A percentile compares a stretch with the other conserved stretches of the same genome.
Conservation (phyloP, 2,329 filamentous ascomycete species). For the Aspergillus udagawae region DNA sequence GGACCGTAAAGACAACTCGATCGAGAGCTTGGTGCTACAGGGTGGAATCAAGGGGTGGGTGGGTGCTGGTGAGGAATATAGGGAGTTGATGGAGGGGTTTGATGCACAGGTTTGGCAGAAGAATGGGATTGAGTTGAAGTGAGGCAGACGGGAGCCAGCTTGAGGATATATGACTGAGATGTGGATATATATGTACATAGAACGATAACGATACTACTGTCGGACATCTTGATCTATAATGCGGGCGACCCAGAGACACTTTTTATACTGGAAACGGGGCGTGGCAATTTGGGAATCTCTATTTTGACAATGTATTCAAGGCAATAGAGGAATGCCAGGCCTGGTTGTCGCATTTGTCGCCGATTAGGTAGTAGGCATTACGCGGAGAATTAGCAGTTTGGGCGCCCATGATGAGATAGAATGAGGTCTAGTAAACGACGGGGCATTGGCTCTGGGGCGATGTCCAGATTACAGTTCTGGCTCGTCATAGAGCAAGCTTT, state of each 20-base stretch:
- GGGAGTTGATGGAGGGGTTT: conserved; percentile 43
- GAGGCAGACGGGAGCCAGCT: background rate
- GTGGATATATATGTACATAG: no score
- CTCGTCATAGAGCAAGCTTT: no score
- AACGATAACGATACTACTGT: background rate
- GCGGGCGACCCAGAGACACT: conserved; percentile 33
- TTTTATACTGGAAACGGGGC: conserved; percentile 45
- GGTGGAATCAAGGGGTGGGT: conserved; percentile 57
- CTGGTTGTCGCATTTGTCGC: conserved; percentile 21
- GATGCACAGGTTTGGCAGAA: background rate
- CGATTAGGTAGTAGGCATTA: conserved; percentile 19
- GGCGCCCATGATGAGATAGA: background rate
- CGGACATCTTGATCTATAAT: conserved; percentile 28
- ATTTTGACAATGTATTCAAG: conserved; percentile 21
- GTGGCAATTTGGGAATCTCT: conserved; percentile 19
- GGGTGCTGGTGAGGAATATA: conserved; percentile 45
- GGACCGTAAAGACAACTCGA: conserved; percentile 35
- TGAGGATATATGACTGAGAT: background rate
- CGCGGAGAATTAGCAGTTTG: conserved; percentile 13
- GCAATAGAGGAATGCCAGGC: conserved; percentile 19
- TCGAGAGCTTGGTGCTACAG: conserved; percentile 48
- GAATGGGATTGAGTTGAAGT: background rate
- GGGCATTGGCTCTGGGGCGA: no score
- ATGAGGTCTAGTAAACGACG: background rate
- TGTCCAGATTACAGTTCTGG: no score